These are phyloP conservation scores for Zychaea mexicana DNA, from an alignment of 371 early-diverging fungal species.

Conservation along the genomic window DNA sequence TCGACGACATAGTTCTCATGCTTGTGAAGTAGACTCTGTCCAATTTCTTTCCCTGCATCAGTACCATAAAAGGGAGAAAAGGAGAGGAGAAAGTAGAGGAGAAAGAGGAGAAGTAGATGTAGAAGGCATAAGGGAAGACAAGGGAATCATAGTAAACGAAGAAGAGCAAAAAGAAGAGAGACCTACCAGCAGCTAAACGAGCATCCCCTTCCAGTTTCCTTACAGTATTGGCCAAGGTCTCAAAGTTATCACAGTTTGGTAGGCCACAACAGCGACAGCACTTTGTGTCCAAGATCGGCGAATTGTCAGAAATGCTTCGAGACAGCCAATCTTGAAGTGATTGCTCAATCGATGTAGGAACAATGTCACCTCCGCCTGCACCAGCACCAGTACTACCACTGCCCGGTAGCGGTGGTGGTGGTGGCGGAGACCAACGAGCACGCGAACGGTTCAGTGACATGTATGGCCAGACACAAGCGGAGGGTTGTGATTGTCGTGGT, in stretches of 20 bases:
- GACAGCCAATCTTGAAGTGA: slow-evolving; percentile 44
- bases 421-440: neutral
- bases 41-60: slow-evolving; percentile 34
- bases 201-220: slow-evolving; percentile 42
- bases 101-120: neutral
- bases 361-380: too few relatives aligned
- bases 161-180: neutral
- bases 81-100: neutral
- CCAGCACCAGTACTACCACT: neutral
- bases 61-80: neutral
- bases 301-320: slow-evolving; percentile 25
- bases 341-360: slow-evolving; percentile 29
- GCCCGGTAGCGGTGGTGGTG: neutral
- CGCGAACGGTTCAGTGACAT: slow-evolving; percentile 10
- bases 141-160: too few relatives aligned
- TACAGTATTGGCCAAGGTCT: slow-evolving; percentile 29
- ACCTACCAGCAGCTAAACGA: slow-evolving; percentile 50
- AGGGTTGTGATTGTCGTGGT: neutral
- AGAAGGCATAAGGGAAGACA: neutral
- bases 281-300: slow-evolving; percentile 20
- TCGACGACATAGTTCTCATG: slow-evolving; percentile 41
- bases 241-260: slow-evolving; percentile 30
- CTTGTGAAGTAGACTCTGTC: slow-evolving; percentile 45
- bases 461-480: neutral
- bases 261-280: slow-evolving; percentile 45